Evolutionary conservation across 2,329 filamentous ascomycete genomes (phyloP).

Genomic region (Colletotrichum chlorophyti): DNA sequence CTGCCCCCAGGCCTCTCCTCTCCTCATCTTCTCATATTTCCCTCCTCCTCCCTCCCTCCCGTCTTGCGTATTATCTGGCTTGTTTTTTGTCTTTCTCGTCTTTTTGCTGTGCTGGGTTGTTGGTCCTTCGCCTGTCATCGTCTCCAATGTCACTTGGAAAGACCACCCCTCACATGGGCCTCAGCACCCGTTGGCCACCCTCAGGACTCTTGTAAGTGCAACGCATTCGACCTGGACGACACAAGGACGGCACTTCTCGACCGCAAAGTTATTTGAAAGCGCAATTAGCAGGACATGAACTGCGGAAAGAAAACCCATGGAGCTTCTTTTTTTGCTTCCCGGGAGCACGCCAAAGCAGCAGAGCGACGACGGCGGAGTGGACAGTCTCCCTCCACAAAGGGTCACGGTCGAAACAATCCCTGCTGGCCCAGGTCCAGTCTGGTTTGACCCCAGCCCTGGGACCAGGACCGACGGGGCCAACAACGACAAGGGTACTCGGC

Average conservation of each 20-base stretch:
- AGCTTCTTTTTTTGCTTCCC: not conserved
- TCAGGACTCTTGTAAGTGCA: constrained; percentile 12
- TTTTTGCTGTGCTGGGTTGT: not conserved
- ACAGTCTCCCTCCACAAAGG: constrained; percentile 16
- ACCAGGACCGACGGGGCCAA: constrained; percentile 18
- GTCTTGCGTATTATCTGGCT: constrained; percentile 11
- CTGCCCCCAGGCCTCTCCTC: constrained; percentile 23
- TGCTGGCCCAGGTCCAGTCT: constrained; percentile 9
- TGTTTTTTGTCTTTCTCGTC: not conserved
- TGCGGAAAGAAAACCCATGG: not conserved
- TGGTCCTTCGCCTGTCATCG: not conserved
- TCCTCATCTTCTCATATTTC: constrained; percentile 15
- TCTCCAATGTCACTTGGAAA: not conserved
- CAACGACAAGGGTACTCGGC: no score
- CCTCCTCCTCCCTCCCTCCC: constrained; percentile 11
- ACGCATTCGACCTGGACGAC: not conserved
- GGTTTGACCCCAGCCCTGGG: no score
- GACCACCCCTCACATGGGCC: constrained; percentile 2
- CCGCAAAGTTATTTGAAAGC: no score
- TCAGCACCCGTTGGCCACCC: constrained; percentile 10
- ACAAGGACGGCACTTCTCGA: not conserved
- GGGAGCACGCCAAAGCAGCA: not conserved
- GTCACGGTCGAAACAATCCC: constrained; percentile 18
- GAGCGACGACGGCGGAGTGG: not conserved
- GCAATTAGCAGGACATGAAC: not conserved